Evolutionary conservation across 495 filamentous ascomycete species (phyloP).

Genomic region (Neurospora intermedia): DNA sequence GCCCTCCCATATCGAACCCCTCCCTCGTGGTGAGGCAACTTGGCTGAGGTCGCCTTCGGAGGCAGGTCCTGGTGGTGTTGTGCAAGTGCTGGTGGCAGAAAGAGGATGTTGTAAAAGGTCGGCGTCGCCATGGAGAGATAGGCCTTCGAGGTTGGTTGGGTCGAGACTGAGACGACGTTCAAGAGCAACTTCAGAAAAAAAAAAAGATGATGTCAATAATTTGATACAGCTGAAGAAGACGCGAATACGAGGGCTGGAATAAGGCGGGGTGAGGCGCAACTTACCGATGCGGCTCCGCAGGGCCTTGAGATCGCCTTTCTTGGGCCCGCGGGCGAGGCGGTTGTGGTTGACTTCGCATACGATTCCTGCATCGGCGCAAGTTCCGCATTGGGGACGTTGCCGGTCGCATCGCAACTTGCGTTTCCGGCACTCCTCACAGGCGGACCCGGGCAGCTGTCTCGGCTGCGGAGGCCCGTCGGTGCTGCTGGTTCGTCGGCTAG

Average conservation of each 20-base stretch:
- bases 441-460: conserved; percentile 32
- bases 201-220: not conserved
- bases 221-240: not conserved
- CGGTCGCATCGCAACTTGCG: conserved; percentile 43
- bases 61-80: not conserved
- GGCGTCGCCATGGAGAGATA: conserved; percentile 5
- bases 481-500: not conserved
- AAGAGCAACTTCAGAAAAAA: conserved; percentile 12
- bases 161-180: conserved; percentile 31
- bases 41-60: conserved; percentile 6
- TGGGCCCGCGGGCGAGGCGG: conserved; percentile 38
- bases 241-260: not conserved
- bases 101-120: conserved; percentile 4
- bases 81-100: not conserved
- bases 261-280: conserved; percentile 1
- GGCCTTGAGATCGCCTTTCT: conserved; percentile 43
- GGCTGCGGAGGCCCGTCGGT: conserved; percentile 12
- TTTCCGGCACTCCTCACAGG: conserved; percentile 40
- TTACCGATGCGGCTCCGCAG: conserved; percentile 38
- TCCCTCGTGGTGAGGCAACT: conserved; percentile 12
- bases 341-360: conserved; percentile 38
- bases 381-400: conserved; percentile 38
- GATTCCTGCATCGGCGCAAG: conserved; percentile 38
- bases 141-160: conserved; percentile 9
- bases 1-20: conserved; percentile 10